These are phyloP conservation scores for Suhomyces pyralidae DNA, from an alignment of 805 yeast species.

Conservation along the genomic window DNA sequence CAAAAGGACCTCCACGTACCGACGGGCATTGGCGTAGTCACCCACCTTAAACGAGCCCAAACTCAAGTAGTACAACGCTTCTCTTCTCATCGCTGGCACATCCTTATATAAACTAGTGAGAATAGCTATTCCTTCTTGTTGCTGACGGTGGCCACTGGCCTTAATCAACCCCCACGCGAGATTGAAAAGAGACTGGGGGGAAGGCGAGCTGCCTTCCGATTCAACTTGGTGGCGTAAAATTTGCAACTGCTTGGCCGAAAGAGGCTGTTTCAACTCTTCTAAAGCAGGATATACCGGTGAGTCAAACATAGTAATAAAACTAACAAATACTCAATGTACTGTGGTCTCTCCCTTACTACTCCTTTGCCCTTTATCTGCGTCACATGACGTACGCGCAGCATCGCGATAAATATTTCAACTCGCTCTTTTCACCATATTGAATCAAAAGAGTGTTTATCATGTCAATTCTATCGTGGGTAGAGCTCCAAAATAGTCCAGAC, in stretches of 20 bases:
- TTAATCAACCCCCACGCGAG: slow-evolving; percentile 95
- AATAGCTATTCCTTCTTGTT: slow-evolving; percentile 74
- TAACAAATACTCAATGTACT: not conserved
- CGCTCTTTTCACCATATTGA: not conserved
- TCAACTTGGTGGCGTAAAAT: slow-evolving; percentile 74
- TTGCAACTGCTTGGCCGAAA: slow-evolving; percentile 71
- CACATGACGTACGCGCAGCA: not conserved
- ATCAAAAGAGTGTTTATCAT: not conserved
- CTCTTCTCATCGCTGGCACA: slow-evolving; percentile 81
- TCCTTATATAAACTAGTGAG: slow-evolving; percentile 69
- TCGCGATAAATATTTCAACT: not conserved
- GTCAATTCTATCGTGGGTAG: slow-evolving; percentile 6
- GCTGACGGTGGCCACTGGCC: slow-evolving; percentile 58
- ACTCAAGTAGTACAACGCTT: slow-evolving; percentile 81
- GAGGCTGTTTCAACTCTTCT: slow-evolving; percentile 47
- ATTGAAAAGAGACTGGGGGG: slow-evolving; percentile 85
- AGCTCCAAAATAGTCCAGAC: slow-evolving; percentile 42
- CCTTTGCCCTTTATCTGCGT: not conserved
- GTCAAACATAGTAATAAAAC: not conserved
- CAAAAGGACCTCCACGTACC: slow-evolving; percentile 77
- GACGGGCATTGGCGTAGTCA: slow-evolving; percentile 79
- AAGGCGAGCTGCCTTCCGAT: slow-evolving; percentile 74
- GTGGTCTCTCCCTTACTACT: not conserved
- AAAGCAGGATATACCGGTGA: slow-evolving; percentile 32
- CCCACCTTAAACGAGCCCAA: slow-evolving; percentile 87